phyloP scores from a whole-genome alignment of 441 rosid genomes.

The Pelargonium citronellum region DNA sequence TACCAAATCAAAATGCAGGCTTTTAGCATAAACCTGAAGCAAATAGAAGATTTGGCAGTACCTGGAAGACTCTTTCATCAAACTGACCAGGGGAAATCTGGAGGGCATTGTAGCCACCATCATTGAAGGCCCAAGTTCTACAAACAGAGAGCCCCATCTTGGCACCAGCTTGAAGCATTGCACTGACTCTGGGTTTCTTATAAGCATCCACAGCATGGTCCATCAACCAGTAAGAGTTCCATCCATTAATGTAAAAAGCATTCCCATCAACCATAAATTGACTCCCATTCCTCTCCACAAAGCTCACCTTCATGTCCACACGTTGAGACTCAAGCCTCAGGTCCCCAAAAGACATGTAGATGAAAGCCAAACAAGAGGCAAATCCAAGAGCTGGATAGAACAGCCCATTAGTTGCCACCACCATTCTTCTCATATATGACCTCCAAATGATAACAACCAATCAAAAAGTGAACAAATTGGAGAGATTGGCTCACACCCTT shows the following conservation, averaged over 20 bases:
- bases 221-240: constrained; percentile 98
- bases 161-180: constrained; percentile 72
- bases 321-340: constrained; percentile 32
- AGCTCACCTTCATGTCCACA: constrained; percentile 35
- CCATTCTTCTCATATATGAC: constrained; percentile 32
- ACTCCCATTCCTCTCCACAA: constrained; percentile 68
- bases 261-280: constrained; percentile 61
- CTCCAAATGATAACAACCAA: constrained; percentile 12
- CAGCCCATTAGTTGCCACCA: constrained; percentile 46
- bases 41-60: constrained; percentile 21
- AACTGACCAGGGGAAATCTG: constrained; percentile 88
- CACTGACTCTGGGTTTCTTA: constrained; percentile 52
- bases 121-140: constrained; percentile 93
- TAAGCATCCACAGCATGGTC: constrained; percentile 68
- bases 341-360: constrained; percentile 79
- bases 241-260: constrained; percentile 62
- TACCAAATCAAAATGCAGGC: not conserved
- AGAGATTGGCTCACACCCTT: constrained; percentile 21
- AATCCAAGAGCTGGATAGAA: constrained; percentile 66
- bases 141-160: constrained; percentile 94
- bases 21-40: not conserved
- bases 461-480: constrained; percentile 8
- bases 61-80: constrained; percentile 84
- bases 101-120: constrained; percentile 82
- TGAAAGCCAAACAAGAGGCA: constrained; percentile 60